These are phyloP conservation scores for Hordeum pubiflorum DNA, from an alignment of 202 grass and related monocot genomes.

Conservation along the genomic window DNA sequence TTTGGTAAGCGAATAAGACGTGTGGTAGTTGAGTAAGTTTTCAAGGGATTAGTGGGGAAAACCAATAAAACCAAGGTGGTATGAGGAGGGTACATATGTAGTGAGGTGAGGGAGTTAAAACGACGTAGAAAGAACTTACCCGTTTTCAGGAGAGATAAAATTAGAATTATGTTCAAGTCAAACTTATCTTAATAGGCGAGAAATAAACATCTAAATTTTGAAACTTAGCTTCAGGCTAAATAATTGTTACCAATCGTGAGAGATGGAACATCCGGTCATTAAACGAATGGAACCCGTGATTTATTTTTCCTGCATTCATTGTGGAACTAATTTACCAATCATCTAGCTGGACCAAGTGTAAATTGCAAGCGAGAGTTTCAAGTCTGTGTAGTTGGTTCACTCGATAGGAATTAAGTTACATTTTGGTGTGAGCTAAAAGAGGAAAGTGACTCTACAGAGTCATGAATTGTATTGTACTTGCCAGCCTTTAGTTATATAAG, in stretches of 20 bases:
- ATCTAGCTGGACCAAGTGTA: neutral
- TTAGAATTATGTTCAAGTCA: neutral
- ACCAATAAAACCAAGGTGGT: no score
- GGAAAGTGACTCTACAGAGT: neutral
- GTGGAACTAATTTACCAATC: neutral
- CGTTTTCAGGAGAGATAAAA: neutral
- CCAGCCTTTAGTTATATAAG: neutral
- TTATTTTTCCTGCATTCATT: neutral
- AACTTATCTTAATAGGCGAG: neutral
- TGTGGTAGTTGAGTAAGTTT: no score
- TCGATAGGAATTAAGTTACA: neutral
- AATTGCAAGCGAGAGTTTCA: neutral
- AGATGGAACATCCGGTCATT: neutral
- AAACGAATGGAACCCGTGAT: neutral
- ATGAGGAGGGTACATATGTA: no score
- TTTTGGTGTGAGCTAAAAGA: neutral
- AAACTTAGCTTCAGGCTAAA: neutral
- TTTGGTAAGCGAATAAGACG: no score
- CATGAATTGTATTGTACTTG: neutral
- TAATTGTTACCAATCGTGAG: neutral
- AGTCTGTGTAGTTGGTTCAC: neutral
- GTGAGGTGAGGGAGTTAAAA: no score
- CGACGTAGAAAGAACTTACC: no score
- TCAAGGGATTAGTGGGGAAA: no score
- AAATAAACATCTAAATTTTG: neutral